A percentile compares a stretch with the other conserved stretches of the same genome.
Conservation (phyloP, 306 rosid species). For the Cicer arietinum region DNA sequence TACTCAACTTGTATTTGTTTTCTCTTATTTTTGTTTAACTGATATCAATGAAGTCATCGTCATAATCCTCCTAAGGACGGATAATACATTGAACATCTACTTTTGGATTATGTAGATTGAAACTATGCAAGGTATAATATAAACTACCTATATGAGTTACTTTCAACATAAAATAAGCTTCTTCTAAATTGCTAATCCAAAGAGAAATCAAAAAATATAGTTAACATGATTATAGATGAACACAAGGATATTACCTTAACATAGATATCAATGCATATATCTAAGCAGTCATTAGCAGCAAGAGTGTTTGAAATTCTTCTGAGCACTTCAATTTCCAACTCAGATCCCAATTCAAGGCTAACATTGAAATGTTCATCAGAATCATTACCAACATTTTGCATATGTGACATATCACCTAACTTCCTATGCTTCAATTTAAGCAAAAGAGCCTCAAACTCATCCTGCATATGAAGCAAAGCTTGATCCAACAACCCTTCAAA, state of each 20-base stretch:
- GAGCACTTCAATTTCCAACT: conserved; percentile 63
- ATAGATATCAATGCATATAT: conserved; percentile 86
- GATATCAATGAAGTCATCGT: neutral
- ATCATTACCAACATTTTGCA: conserved; percentile 32
- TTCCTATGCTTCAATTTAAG: conserved; percentile 60
- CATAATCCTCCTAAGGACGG: neutral
- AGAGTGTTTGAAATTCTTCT: conserved; percentile 63
- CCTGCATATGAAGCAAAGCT: conserved; percentile 76
- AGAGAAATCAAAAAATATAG: neutral
- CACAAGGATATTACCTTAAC: conserved; percentile 60
- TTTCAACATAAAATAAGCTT: neutral
- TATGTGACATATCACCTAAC: conserved; percentile 28
- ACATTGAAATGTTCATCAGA: conserved; percentile 14
- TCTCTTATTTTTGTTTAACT: neutral
- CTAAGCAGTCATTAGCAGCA: conserved; percentile 80
- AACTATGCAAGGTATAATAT: neutral
- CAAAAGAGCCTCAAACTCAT: conserved; percentile 70
- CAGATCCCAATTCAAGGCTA: conserved; percentile 59
- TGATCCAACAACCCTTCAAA: conserved; percentile 84
- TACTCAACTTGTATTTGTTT: neutral
- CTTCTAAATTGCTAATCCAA: neutral
- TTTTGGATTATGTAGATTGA: neutral
- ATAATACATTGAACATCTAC: neutral
- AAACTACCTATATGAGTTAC: neutral
- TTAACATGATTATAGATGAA: neutral